These are phyloP conservation scores for Liquidambar formosana DNA, from an alignment of 164 flowering plant genomes.

Conservation along the genomic window DNA sequence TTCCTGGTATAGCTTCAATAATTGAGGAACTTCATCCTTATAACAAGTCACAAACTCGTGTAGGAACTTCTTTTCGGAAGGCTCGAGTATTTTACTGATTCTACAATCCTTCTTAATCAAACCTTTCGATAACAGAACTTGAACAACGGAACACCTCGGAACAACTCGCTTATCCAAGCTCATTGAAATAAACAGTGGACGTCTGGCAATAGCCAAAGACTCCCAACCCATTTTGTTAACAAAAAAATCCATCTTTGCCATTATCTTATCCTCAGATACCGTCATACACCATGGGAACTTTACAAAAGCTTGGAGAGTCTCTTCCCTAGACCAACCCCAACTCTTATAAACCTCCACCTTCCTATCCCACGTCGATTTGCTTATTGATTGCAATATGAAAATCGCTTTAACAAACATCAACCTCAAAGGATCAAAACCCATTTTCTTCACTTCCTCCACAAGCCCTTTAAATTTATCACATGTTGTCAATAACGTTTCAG, in stretches of 20 bases:
- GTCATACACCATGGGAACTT: conserved; percentile 6
- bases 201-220: background rate
- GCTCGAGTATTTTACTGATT: background rate
- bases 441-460: conserved; percentile 1
- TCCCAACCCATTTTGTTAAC: conserved; percentile 11
- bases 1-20: too few species aligned
- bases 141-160: conserved; percentile 6
- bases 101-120: background rate
- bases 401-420: conserved; percentile 2
- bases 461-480: too few species aligned
- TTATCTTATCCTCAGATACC: background rate
- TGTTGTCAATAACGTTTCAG: too few species aligned
- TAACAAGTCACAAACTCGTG: too few species aligned
- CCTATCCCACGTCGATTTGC: conserved; percentile 3
- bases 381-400: background rate
- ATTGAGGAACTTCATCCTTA: too few species aligned
- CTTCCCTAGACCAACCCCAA: conserved; percentile 13
- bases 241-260: conserved; percentile 7
- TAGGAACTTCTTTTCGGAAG: background rate
- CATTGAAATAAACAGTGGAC: background rate
- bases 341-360: conserved; percentile 1
- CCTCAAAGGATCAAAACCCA: conserved; percentile 9
- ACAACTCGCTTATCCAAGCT: conserved; percentile 13
- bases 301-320: conserved; percentile 1
- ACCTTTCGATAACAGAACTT: conserved; percentile 3